Evolutionary conservation across 352 stramenopile species (phyloP).

Genomic region (Globisporangium cederbergense): DNA sequence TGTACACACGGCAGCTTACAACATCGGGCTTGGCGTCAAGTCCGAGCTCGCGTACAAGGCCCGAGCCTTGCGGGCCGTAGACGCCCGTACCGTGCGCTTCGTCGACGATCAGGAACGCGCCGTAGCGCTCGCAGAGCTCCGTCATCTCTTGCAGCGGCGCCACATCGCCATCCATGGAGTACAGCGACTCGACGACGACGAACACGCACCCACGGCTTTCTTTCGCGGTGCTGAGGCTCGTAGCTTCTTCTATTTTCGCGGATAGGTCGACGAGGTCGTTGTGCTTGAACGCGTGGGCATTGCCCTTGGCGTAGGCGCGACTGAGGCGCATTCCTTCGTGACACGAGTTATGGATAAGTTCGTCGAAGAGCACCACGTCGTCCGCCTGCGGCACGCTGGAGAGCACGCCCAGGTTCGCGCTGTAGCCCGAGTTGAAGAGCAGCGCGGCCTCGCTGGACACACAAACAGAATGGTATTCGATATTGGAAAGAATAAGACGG

Average conservation of each 20-base stretch:
- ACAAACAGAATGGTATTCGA: background rate
- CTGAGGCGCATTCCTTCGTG: conserved; percentile 92
- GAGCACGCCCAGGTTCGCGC: conserved; percentile 94
- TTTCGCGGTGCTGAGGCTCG: background rate
- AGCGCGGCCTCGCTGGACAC: conserved; percentile 78
- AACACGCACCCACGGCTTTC: conserved; percentile 63
- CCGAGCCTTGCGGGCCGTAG: conserved; percentile 78
- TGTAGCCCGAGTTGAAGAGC: conserved; percentile 97
- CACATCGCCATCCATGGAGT: conserved; percentile 98
- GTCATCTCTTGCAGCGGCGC: conserved; percentile 88
- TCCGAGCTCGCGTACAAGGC: conserved; percentile 55
- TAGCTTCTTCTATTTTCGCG: conserved; percentile 42
- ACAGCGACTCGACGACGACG: conserved; percentile 97
- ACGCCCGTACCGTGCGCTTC: conserved; percentile 95
- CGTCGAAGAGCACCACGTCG: conserved; percentile 95
- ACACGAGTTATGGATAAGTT: conserved; percentile 96
- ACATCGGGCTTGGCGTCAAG: conserved; percentile 77
- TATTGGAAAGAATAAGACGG: conserved; percentile 13
- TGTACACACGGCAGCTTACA: conserved; percentile 90
- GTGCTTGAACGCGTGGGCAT: conserved; percentile 80
- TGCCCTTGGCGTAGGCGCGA: conserved; percentile 46
- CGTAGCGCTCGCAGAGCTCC: conserved; percentile 67
- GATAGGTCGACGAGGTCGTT: conserved; percentile 89
- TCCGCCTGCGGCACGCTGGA: conserved; percentile 86
- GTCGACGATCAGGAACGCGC: conserved; percentile 93